Percentiles rank a stretch among this genome's conserved stretches.
These are phyloP conservation scores for Pachysandra terminalis DNA, from an alignment of 164 flowering plant genomes.

Conservation along the genomic window DNA sequence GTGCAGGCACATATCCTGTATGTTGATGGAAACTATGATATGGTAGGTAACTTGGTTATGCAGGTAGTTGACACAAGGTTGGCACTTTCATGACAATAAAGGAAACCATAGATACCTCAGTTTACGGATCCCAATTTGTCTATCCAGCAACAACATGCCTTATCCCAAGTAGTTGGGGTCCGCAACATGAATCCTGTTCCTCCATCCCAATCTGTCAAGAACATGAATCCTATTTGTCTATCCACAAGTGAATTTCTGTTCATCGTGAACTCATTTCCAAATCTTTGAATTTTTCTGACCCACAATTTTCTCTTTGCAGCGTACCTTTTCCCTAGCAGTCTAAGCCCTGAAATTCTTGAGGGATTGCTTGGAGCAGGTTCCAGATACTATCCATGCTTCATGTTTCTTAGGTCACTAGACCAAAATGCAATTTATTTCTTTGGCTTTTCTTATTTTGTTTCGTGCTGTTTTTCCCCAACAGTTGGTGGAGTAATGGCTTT, in stretches of 20 bases:
- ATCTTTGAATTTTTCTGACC: neutral
- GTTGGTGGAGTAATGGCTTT: constrained; percentile 99
- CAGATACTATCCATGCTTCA: neutral
- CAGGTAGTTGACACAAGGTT: too few relatives aligned
- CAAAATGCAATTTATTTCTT: neutral
- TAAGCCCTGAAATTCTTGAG: constrained; percentile 88
- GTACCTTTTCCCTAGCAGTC: constrained; percentile 84
- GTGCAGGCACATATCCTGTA: too few relatives aligned
- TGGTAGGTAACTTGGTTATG: too few relatives aligned
- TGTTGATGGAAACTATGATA: too few relatives aligned
- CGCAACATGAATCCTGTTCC: too few relatives aligned
- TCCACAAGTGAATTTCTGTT: neutral
- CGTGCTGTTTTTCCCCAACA: constrained; percentile 22
- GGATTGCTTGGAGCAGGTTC: constrained; percentile 92
- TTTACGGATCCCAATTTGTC: too few relatives aligned
- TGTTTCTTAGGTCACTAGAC: neutral
- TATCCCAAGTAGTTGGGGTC: too few relatives aligned
- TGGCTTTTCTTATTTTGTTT: neutral
- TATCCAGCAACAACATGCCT: too few relatives aligned
- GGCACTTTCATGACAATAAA: too few relatives aligned
- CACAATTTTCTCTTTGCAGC: constrained; percentile 39
- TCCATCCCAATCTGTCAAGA: too few relatives aligned
- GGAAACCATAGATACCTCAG: too few relatives aligned
- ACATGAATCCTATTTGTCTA: neutral
- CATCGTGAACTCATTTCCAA: neutral